A percentile compares a stretch with the other conserved stretches of the same genome.
phyloP scores from a whole-genome alignment of 2,329 filamentous ascomycete species.

The Colletotrichum liaoningense region DNA sequence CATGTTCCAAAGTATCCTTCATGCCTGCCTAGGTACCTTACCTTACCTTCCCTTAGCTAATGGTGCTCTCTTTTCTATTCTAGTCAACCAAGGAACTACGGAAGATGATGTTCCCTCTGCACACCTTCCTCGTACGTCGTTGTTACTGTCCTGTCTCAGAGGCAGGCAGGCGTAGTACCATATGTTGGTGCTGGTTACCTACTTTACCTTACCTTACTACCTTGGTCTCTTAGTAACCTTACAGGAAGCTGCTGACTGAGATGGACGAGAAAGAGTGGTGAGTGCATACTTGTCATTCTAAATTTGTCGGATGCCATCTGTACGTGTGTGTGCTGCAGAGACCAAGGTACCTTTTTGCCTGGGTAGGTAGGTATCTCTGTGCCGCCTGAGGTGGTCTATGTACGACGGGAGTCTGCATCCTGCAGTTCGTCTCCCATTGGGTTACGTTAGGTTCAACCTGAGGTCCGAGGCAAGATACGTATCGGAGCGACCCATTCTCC shows the following conservation, averaged over 20 bases:
- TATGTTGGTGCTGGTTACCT: too few species aligned
- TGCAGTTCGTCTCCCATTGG: not conserved
- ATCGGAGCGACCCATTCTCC: not conserved
- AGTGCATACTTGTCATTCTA: not conserved
- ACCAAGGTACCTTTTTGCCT: too few species aligned
- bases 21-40: too few species aligned
- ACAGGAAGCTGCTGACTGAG: not conserved
- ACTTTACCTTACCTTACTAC: not conserved
- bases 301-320: not conserved
- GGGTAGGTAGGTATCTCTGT: too few species aligned
- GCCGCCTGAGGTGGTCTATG: too few species aligned
- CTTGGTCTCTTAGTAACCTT: not conserved
- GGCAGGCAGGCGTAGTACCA: not conserved
- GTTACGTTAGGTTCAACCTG: not conserved
- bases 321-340: not conserved
- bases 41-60: too few species aligned
- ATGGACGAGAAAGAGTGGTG: not conserved
- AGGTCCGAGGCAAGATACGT: constrained; percentile 10
- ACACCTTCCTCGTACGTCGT: not conserved
- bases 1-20: too few species aligned
- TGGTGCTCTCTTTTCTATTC: not conserved
- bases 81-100: not conserved
- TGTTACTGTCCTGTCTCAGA: not conserved
- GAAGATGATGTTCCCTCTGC: not conserved
- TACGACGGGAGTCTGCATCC: not conserved